Percentiles rank a stretch among this genome's conserved stretches.
phyloP scores from a whole-genome alignment of 495 filamentous ascomycete species.

The Parathielavia appendiculata region DNA sequence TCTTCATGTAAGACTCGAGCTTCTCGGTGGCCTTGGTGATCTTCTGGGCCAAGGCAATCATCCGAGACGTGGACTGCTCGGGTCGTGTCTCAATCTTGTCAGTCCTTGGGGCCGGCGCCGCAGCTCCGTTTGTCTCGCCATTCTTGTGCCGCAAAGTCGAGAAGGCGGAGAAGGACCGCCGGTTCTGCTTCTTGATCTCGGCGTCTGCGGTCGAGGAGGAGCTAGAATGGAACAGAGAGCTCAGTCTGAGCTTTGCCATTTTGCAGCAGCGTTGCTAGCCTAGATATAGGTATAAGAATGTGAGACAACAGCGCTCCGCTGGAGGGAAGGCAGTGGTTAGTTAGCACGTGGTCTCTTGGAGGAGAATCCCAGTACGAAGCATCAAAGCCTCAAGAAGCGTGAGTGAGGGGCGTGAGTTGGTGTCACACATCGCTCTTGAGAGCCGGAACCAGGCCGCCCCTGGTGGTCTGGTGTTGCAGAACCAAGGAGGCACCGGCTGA shows the following conservation, averaged over 20 bases:
- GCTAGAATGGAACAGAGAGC: conserved; percentile 30
- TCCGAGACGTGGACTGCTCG: conserved; percentile 27
- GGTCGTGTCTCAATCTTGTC: not conserved
- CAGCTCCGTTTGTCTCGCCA: conserved; percentile 13
- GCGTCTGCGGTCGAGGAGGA: conserved; percentile 22
- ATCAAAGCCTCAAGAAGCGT: not conserved
- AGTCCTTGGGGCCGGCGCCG: conserved; percentile 1
- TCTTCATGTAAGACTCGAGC: conserved; percentile 38
- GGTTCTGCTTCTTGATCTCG: conserved; percentile 32
- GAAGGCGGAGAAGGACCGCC: conserved; percentile 25
- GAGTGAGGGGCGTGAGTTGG: not conserved
- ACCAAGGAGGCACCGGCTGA: not conserved
- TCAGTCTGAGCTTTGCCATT: conserved; percentile 36
- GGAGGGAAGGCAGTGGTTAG: not conserved
- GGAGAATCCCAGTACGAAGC: not conserved
- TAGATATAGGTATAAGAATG: not conserved
- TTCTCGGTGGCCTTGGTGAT: conserved; percentile 39
- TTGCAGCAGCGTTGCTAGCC: conserved; percentile 13
- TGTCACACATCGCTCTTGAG: not conserved
- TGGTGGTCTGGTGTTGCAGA: too few species aligned
- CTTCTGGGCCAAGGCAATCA: conserved; percentile 36
- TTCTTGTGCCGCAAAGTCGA: conserved; percentile 23
- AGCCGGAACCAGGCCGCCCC: not conserved
- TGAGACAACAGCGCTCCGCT: not conserved
- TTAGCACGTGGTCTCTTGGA: not conserved